Percentiles rank a stretch among this genome's conserved stretches.
phyloP scores from a whole-genome alignment of 2,329 filamentous ascomycete species.

The Colletotrichum sp. region DNA sequence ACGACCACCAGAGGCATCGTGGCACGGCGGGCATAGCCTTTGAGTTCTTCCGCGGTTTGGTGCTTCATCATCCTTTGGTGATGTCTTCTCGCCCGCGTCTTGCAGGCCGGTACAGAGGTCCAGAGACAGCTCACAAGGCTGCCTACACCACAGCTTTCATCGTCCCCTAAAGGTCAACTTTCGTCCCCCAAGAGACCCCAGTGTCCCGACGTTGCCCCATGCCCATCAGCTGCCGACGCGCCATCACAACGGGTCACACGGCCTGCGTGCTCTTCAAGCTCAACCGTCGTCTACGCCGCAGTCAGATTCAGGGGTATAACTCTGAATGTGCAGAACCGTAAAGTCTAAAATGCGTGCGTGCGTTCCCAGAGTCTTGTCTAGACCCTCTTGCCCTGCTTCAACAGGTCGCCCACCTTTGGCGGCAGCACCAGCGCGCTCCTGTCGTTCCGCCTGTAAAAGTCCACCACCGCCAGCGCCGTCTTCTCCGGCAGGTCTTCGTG shows the following conservation, averaged over 20 bases:
- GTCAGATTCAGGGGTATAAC: not conserved
- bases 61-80: not conserved
- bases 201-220: not conserved
- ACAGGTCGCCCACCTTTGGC: slow-evolving; percentile 84
- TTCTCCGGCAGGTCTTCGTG: slow-evolving; percentile 95
- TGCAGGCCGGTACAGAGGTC: not conserved
- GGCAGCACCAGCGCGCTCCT: slow-evolving; percentile 83
- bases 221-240: not conserved
- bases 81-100: not conserved
- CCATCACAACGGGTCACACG: not conserved
- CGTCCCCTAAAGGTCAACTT: not conserved
- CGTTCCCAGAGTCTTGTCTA: slow-evolving; percentile 26
- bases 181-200: not conserved
- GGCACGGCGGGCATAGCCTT: not conserved
- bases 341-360: not conserved
- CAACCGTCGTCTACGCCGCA: not conserved
- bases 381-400: slow-evolving; percentile 66
- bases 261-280: not conserved
- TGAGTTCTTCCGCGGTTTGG: not conserved
- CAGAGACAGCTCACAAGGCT: not conserved
- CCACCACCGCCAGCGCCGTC: slow-evolving; percentile 82
- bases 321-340: not conserved
- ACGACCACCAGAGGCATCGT: not conserved
- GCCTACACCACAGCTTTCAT: not conserved
- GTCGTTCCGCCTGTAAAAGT: slow-evolving; percentile 94